Conservation (phyloP, 345 rosid genomes). For the Schrenkiella parvula region DNA sequence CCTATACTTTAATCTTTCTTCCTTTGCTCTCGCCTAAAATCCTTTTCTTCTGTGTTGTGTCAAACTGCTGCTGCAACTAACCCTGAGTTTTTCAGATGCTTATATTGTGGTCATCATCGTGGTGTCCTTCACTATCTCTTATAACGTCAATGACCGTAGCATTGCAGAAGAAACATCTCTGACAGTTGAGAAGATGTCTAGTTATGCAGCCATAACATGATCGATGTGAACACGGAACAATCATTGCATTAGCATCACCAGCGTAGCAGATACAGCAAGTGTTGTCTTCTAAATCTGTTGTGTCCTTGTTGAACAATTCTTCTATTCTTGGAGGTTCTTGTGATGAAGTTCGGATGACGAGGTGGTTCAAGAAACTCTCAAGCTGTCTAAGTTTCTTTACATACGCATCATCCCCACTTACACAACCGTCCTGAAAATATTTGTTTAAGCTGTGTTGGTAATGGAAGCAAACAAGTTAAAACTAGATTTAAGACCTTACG, state of each 20-base stretch:
- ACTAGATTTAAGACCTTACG: slow-evolving; percentile 27
- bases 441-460: neutral
- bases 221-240: slow-evolving; percentile 75
- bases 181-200: slow-evolving; percentile 87
- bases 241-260: slow-evolving; percentile 56
- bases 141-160: slow-evolving; percentile 64
- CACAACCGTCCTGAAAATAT: slow-evolving; percentile 54
- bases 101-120: slow-evolving; percentile 16
- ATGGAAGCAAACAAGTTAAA: neutral
- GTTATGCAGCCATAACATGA: slow-evolving; percentile 93
- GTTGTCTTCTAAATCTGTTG: slow-evolving; percentile 47
- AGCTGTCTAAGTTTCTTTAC: slow-evolving; percentile 54
- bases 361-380: slow-evolving; percentile 56
- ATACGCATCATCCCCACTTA: slow-evolving; percentile 50
- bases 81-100: slow-evolving; percentile 8
- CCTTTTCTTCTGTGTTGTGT: neutral
- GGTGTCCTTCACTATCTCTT: slow-evolving; percentile 15
- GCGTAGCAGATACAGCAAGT: slow-evolving; percentile 88
- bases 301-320: slow-evolving; percentile 30
- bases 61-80: slow-evolving; percentile 15
- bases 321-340: slow-evolving; percentile 39
- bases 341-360: slow-evolving; percentile 39
- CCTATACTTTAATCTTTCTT: slow-evolving; percentile 13
- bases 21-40: slow-evolving; percentile 13
- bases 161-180: slow-evolving; percentile 95